Evolutionary conservation across 1,139 yeast genomes (phyloP).

Genomic region (Blastobotrys illinoisensis): DNA sequence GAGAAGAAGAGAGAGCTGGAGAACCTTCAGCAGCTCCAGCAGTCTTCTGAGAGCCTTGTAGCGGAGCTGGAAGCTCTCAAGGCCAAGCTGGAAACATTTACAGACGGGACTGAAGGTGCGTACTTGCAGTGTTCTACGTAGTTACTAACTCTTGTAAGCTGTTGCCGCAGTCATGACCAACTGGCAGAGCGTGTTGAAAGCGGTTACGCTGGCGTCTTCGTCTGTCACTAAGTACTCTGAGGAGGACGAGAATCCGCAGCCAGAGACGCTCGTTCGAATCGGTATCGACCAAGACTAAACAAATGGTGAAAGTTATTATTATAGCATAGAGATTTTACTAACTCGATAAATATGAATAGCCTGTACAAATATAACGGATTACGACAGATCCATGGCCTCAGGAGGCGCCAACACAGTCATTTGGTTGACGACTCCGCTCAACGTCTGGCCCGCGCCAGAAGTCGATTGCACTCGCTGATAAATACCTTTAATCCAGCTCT

Average conservation of each 20-base stretch:
- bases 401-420: neutral
- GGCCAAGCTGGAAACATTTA: conserved; percentile 45
- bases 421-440: neutral
- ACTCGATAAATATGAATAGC: neutral
- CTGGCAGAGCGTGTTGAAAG: conserved; percentile 65
- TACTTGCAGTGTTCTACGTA: neutral
- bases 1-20: conserved; percentile 50
- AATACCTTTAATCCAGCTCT: conserved; percentile 24
- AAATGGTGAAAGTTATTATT: neutral
- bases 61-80: conserved; percentile 46
- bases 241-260: conserved; percentile 45
- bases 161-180: conserved; percentile 43
- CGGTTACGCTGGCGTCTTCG: conserved; percentile 60
- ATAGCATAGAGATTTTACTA: neutral
- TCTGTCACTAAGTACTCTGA: conserved; percentile 42
- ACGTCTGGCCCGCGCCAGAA: neutral
- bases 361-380: neutral
- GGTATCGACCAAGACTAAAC: conserved; percentile 36
- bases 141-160: conserved; percentile 18
- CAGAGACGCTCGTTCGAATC: conserved; percentile 67
- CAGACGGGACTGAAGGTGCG: conserved; percentile 48
- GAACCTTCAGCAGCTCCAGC: conserved; percentile 45
- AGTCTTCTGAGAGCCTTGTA: conserved; percentile 44
- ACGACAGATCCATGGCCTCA: neutral
- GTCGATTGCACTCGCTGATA: conserved; percentile 14